A percentile compares a stretch with the other conserved stretches of the same genome.
Conservation (phyloP, 2,329 filamentous ascomycete genomes). For the Scedosporium dehoogii region DNA sequence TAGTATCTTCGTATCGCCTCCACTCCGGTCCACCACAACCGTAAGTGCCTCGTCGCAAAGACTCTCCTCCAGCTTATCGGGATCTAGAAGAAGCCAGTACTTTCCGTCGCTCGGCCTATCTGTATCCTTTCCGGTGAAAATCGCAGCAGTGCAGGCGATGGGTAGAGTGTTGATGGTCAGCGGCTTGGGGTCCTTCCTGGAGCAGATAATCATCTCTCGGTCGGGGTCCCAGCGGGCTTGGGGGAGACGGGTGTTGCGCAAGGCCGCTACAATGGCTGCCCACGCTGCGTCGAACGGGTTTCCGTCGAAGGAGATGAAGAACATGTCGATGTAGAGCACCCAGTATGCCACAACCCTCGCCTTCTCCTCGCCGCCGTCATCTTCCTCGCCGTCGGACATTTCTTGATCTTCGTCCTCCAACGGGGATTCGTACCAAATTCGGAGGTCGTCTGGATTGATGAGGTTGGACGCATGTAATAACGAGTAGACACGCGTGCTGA, state of each 20-base stretch:
- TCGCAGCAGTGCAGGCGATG: slow-evolving; percentile 65
- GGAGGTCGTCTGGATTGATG: slow-evolving; percentile 56
- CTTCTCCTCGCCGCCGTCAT: slow-evolving; percentile 26
- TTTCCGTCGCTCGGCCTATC: slow-evolving; percentile 31
- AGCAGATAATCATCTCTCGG: slow-evolving; percentile 68
- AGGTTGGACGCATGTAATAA: slow-evolving; percentile 64
- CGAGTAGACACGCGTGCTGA: slow-evolving; percentile 71
- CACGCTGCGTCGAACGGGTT: slow-evolving; percentile 89
- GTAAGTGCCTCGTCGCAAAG: slow-evolving; percentile 77
- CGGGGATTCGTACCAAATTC: slow-evolving; percentile 51
- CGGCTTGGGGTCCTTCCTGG: slow-evolving; percentile 40
- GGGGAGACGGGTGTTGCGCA: slow-evolving; percentile 69
- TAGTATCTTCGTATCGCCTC: slow-evolving; percentile 46
- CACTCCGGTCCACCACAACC: slow-evolving; percentile 59
- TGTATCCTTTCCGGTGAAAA: slow-evolving; percentile 60
- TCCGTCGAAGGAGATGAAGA: slow-evolving; percentile 87
- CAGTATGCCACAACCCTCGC: slow-evolving; percentile 72
- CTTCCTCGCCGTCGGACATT: slow-evolving; percentile 31
- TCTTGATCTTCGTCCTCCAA: slow-evolving; percentile 37
- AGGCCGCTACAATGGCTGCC: slow-evolving; percentile 71
- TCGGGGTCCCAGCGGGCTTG: slow-evolving; percentile 77
- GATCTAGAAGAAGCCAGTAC: slow-evolving; percentile 76
- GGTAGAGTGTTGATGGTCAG: slow-evolving; percentile 59
- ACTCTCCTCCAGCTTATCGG: slow-evolving; percentile 81
- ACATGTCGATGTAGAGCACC: slow-evolving; percentile 90